Percentiles rank a stretch among this genome's conserved stretches.
phyloP scores from a whole-genome alignment of 179 eudicot species.

The Actinidia chinensis region DNA sequence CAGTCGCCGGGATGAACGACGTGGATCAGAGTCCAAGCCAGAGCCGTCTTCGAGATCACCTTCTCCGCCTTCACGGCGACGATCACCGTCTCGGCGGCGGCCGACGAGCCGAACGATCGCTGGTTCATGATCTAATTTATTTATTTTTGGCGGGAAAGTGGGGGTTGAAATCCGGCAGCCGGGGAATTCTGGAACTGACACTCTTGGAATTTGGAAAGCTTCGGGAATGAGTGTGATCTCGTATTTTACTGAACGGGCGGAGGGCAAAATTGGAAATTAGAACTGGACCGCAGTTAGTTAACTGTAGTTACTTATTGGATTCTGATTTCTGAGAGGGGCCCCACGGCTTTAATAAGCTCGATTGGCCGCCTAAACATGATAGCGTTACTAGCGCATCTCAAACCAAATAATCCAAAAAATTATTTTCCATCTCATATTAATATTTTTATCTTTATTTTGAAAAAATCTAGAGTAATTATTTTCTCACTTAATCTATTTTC shows the following conservation, averaged over 20 bases:
- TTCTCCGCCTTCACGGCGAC: constrained; percentile 82
- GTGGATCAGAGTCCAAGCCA: constrained; percentile 84
- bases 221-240: background rate
- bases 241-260: background rate
- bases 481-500: too few relatives aligned
- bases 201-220: too few relatives aligned
- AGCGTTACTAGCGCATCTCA: too few relatives aligned
- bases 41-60: constrained; percentile 54
- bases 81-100: constrained; percentile 47
- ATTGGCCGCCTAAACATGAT: too few relatives aligned
- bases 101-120: background rate
- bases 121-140: constrained; percentile 21
- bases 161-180: background rate
- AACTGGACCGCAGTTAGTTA: background rate
- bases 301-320: background rate
- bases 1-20: constrained; percentile 72
- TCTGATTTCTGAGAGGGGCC: background rate
- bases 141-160: constrained; percentile 40
- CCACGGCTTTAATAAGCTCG: background rate
- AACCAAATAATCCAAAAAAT: too few relatives aligned
- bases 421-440: too few relatives aligned
- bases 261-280: background rate
- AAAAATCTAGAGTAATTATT: too few relatives aligned
- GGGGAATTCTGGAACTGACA: background rate
- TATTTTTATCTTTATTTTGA: too few relatives aligned